Conservation (phyloP, 768 basidiomycete genomes). For the Tephrocybe sp. region DNA sequence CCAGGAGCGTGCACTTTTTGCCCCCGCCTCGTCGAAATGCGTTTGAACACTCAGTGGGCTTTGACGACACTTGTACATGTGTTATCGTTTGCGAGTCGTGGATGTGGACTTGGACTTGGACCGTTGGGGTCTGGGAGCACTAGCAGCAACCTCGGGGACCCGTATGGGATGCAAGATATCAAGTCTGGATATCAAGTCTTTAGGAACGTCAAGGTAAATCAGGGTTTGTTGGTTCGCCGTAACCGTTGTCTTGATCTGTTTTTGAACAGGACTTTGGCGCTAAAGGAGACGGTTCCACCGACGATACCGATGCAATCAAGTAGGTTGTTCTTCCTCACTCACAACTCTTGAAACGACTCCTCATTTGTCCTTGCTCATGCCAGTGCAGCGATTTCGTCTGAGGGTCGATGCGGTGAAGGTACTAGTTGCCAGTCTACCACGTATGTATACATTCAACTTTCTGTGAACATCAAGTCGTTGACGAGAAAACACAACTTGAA, state of each 20-base stretch:
- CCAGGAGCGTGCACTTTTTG: too few relatives aligned
- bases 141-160: constrained; percentile 50
- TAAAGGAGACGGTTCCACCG: constrained; percentile 61
- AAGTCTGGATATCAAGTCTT: constrained; percentile 62
- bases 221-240: constrained; percentile 1
- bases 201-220: constrained; percentile 62
- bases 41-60: background rate
- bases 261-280: constrained; percentile 37
- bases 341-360: constrained; percentile 7
- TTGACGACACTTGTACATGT: background rate
- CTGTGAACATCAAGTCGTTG: background rate
- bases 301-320: constrained; percentile 80
- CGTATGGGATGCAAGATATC: constrained; percentile 72
- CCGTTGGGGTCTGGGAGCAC: constrained; percentile 49
- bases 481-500: background rate
- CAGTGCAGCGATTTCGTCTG: constrained; percentile 64
- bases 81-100: constrained; percentile 6
- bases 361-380: background rate
- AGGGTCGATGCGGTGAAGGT: constrained; percentile 61
- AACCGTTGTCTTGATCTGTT: background rate
- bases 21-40: constrained; percentile 5
- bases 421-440: constrained; percentile 58
- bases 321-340: constrained; percentile 25
- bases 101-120: constrained; percentile 36
- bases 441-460: constrained; percentile 29